Evolutionary conservation across 495 filamentous ascomycete species (phyloP), one percentile per base, ranked within the genome.

Genomic region (Hypoxylon crocopeplum): DNA sequence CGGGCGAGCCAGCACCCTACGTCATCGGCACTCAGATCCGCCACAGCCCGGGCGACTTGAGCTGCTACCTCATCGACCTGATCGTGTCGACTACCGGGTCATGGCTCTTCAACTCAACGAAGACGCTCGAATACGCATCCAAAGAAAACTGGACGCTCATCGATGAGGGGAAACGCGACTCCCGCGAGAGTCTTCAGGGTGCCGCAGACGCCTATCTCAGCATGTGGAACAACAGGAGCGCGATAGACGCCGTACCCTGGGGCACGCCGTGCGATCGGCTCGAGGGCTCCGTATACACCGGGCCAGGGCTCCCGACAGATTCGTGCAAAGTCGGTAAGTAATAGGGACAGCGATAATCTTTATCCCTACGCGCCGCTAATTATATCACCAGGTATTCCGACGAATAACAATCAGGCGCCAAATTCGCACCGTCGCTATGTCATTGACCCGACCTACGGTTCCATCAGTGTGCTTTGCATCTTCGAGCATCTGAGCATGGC

Each of bases 11-110:
- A 8, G 63, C 66, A 10, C 73, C 74, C 2, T 73, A 73, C 32
- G 74, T 79, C 1, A 74, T 77, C 33, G 75, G 76, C n/a, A 72
- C 72, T 2, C 74, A 77, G 53, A 71, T 79, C 51, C 70, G 63
- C 8, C 73, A 73, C 59, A 56, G 66, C 47, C 50, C 52, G 0
- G 50, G 47, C 4, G 66, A 64, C 16, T 60, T 61, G 29, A 68
- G 58, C 34, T 49, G 66, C 15, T 67, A 60, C 13, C 57, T 74
- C 16, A 69, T 79, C 36, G 76, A 79, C 62, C 58, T 67, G 16
- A 53, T 76, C 50, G 72, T 69, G 5, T 72, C 75, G 1, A 74
- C 73, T 3, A 74, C 71, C 0, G 66, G 66, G 20, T 71, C 71
- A 17, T 77, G 74, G 76, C 48, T 77, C 2, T 79, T 79, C 57